These are phyloP conservation scores for Litchi chinensis DNA, from an alignment of 345 rosid genomes.

Conservation along the genomic window DNA sequence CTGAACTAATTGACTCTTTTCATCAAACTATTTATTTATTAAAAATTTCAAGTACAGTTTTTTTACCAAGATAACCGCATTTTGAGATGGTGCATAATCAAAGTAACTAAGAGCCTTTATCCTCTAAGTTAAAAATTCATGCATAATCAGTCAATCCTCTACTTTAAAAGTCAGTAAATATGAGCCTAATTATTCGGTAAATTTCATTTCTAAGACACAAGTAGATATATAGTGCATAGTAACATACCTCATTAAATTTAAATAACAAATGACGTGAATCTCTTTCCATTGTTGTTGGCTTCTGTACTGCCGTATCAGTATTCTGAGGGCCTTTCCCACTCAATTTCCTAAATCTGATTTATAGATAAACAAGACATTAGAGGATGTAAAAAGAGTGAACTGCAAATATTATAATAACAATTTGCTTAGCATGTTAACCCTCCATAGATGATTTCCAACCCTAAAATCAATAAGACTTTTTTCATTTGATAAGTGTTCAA, in stretches of 20 bases:
- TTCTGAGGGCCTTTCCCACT: slow-evolving; percentile 45
- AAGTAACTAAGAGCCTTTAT: too few species aligned
- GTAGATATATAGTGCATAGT: slow-evolving; percentile 8
- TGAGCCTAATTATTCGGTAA: not conserved
- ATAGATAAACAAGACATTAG: slow-evolving; percentile 10
- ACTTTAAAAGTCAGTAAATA: not conserved
- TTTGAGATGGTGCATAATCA: not conserved
- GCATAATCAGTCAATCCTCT: not conserved
- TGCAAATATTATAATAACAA: not conserved
- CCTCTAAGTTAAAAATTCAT: too few species aligned
- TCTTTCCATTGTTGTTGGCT: slow-evolving; percentile 52
- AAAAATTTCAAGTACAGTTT: not conserved
- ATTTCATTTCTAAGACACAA: not conserved
- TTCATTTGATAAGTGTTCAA: not conserved
- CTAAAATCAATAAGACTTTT: not conserved
- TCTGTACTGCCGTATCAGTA: slow-evolving; percentile 40
- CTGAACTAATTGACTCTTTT: not conserved
- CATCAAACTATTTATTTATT: not conserved
- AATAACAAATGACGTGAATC: slow-evolving; percentile 77
- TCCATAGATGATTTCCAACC: not conserved
- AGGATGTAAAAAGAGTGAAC: not conserved
- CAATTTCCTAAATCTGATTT: slow-evolving; percentile 69
- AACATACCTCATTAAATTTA: slow-evolving; percentile 84
- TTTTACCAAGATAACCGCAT: not conserved
- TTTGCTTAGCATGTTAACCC: not conserved